Percentiles rank a stretch among this genome's conserved stretches.
Evolutionary conservation across 768 basidiomycete genomes (phyloP).

Genomic region (Tulasnella sp.): DNA sequence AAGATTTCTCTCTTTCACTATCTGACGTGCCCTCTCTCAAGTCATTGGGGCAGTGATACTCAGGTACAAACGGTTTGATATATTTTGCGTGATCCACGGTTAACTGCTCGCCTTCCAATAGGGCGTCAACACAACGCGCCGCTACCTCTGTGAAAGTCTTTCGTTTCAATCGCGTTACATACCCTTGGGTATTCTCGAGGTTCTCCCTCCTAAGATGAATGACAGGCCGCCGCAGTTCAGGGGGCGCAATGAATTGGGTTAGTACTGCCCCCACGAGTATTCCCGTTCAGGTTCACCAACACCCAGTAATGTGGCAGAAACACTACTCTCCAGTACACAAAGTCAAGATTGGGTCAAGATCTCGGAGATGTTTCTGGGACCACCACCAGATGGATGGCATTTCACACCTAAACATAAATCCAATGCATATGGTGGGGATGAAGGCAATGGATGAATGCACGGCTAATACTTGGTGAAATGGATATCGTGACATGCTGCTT

Average conservation of each 20-base stretch:
- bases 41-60: conserved; percentile 80
- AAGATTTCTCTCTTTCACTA: too few relatives aligned
- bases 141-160: conserved; percentile 90
- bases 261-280: neutral
- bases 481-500: too few relatives aligned
- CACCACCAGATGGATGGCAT: conserved; percentile 66
- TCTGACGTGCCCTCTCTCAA: too few relatives aligned
- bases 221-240: conserved; percentile 81
- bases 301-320: conserved; percentile 42
- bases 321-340: conserved; percentile 65
- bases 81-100: too few relatives aligned
- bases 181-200: conserved; percentile 85
- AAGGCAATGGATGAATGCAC: conserved; percentile 41
- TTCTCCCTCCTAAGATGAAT: conserved; percentile 69
- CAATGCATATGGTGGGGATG: conserved; percentile 58
- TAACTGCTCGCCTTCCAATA: conserved; percentile 11
- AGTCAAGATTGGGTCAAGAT: conserved; percentile 87
- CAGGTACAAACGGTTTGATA: conserved; percentile 24
- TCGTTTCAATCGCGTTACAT: conserved; percentile 96
- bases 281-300: neutral
- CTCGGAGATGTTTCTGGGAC: conserved; percentile 90
- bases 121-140: conserved; percentile 81
- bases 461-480: too few relatives aligned
- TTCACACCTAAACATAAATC: conserved; percentile 95
- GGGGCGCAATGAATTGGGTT: conserved; percentile 81